A percentile compares a stretch with the other conserved stretches of the same genome.
phyloP scores from a whole-genome alignment of 2,329 filamentous ascomycete species.

The Nemania diffusa region DNA sequence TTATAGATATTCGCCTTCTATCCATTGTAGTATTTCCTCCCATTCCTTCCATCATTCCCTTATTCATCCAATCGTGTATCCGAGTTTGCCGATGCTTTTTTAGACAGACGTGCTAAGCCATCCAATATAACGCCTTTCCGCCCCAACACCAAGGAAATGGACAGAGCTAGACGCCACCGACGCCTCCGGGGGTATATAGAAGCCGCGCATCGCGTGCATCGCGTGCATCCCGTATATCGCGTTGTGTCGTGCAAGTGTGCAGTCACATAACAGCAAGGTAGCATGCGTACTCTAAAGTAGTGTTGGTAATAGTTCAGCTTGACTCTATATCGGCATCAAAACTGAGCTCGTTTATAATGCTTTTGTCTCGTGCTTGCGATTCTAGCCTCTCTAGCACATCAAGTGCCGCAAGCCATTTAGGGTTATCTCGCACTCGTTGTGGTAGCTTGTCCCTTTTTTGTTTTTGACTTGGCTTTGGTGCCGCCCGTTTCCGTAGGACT shows the following conservation, averaged over 20 bases:
- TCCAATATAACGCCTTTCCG: constrained; percentile 4
- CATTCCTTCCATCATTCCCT: constrained; percentile 1
- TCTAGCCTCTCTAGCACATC: constrained; percentile 47
- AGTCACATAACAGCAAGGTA: too few species aligned
- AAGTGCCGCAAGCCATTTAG: constrained; percentile 58
- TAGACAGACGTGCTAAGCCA: not conserved
- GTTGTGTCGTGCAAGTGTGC: not conserved
- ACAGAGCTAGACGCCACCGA: not conserved
- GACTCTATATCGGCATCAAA: constrained; percentile 25
- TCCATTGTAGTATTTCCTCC: not conserved
- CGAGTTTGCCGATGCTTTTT: not conserved
- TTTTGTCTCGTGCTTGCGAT: constrained; percentile 15
- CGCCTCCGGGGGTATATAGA: constrained; percentile 15
- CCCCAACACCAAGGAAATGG: not conserved
- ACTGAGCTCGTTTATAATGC: constrained; percentile 23
- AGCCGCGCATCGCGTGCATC: not conserved
- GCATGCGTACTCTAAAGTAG: not conserved
- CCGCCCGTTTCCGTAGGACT: constrained; percentile 51
- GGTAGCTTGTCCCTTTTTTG: constrained; percentile 49
- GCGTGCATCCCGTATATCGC: not conserved
- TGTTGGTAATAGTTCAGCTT: not conserved
- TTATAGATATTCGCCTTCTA: not conserved
- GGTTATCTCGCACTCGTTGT: constrained; percentile 56
- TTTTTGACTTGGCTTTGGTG: constrained; percentile 35
- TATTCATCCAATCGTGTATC: constrained; percentile 8